These are phyloP conservation scores for Aspergillus neoniger DNA, from an alignment of 2,329 filamentous ascomycete genomes.

Conservation along the genomic window DNA sequence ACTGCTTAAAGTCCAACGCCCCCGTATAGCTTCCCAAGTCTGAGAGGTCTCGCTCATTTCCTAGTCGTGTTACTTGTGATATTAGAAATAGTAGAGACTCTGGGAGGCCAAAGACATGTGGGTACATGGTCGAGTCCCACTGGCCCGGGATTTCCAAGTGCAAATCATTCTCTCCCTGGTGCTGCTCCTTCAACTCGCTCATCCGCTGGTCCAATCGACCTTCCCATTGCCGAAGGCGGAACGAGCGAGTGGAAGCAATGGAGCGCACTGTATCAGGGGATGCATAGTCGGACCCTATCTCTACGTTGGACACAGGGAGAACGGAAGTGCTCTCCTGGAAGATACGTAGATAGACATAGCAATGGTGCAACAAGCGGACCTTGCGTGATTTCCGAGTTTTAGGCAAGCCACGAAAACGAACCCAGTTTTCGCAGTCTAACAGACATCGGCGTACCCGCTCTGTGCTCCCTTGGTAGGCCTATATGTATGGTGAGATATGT, in stretches of 20 bases:
- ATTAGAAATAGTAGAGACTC: conserved; percentile 46
- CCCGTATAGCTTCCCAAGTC: conserved; percentile 18
- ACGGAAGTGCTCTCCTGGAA: conserved; percentile 45
- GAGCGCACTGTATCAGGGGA: conserved; percentile 24
- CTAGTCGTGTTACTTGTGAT: conserved; percentile 47
- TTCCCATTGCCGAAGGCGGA: conserved; percentile 32
- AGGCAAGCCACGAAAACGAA: conserved; percentile 41
- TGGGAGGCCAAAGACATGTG: conserved; percentile 49
- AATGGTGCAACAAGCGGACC: conserved; percentile 49
- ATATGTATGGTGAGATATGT: neutral
- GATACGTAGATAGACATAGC: conserved; percentile 50
- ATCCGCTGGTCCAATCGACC: conserved; percentile 35
- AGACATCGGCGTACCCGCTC: conserved; percentile 43
- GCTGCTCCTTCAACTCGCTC: conserved; percentile 36
- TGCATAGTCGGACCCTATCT: neutral
- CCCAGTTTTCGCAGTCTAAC: conserved; percentile 49
- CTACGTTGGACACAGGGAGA: neutral
- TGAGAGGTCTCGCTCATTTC: conserved; percentile 44
- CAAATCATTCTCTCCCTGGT: conserved; percentile 49
- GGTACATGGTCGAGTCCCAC: conserved; percentile 47
- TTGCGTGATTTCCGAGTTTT: conserved; percentile 45
- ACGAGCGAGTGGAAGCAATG: conserved; percentile 37
- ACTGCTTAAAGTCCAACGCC: conserved; percentile 30
- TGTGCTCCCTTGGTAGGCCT: conserved; percentile 33
- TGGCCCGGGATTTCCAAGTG: conserved; percentile 46